Conservation (phyloP, 2,329 filamentous ascomycete species). For the Stemphylium vesicarium region DNA sequence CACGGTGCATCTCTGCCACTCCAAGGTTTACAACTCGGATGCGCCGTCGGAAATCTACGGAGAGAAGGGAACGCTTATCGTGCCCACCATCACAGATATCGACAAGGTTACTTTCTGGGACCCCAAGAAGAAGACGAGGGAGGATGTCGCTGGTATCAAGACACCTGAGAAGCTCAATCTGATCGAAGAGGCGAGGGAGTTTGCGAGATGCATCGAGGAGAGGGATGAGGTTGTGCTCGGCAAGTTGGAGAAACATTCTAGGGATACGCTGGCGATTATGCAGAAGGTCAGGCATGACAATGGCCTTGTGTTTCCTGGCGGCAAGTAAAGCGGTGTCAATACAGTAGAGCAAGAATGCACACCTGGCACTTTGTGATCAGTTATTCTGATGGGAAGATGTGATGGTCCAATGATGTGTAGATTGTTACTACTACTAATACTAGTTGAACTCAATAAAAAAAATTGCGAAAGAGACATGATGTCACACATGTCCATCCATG, state of each 20-base stretch:
- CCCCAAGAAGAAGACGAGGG: constrained; percentile 51
- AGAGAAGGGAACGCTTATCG: constrained; percentile 54
- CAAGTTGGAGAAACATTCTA: constrained; percentile 51
- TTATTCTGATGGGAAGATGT: too few relatives aligned
- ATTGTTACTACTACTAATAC: too few relatives aligned
- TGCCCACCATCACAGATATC: constrained; percentile 56
- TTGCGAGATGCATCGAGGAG: constrained; percentile 52
- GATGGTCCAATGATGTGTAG: too few relatives aligned
- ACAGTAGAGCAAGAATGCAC: too few relatives aligned
- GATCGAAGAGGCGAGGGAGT: constrained; percentile 56
- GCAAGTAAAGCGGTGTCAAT: constrained; percentile 15
- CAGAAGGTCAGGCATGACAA: constrained; percentile 54
- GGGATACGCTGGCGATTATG: constrained; percentile 52
- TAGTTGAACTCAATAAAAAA: too few relatives aligned
- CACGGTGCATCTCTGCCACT: constrained; percentile 51
- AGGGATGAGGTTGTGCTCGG: constrained; percentile 47
- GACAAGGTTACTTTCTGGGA: constrained; percentile 50
- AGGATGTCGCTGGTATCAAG: constrained; percentile 49
- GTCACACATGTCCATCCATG: too few relatives aligned
- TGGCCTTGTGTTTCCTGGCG: constrained; percentile 50
- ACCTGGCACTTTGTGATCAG: too few relatives aligned
- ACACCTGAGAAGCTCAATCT: constrained; percentile 51
- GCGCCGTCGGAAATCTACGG: constrained; percentile 56
- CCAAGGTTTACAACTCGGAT: constrained; percentile 54
- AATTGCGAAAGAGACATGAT: too few relatives aligned